Evolutionary conservation across 768 basidiomycete species (phyloP).

Genomic region (Chalciporus pseudorubinellus): DNA sequence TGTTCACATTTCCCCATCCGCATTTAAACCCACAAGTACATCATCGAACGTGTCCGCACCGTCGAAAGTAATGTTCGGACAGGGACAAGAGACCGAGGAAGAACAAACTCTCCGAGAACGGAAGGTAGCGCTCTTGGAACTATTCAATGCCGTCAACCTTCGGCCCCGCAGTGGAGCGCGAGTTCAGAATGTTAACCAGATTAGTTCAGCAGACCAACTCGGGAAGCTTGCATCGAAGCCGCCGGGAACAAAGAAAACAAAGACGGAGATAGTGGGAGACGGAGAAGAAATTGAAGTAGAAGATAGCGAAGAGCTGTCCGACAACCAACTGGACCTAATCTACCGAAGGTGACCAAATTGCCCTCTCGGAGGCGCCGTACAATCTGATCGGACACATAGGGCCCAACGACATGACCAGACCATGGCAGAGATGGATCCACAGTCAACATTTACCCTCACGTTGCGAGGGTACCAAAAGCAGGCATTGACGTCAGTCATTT

Average conservation of each 20-base stretch:
- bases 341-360: slow-evolving; percentile 65
- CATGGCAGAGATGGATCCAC: slow-evolving; percentile 81
- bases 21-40: slow-evolving; percentile 55
- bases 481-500: slow-evolving; percentile 61
- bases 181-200: slow-evolving; percentile 27
- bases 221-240: slow-evolving; percentile 39
- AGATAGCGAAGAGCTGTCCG: slow-evolving; percentile 76
- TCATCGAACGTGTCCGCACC: slow-evolving; percentile 29
- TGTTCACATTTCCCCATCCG: slow-evolving; percentile 63
- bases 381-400: slow-evolving; percentile 38
- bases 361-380: background rate
- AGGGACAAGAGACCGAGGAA: slow-evolving; percentile 75
- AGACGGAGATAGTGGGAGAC: slow-evolving; percentile 72
- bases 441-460: slow-evolving; percentile 68
- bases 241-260: slow-evolving; percentile 39
- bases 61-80: slow-evolving; percentile 52
- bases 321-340: slow-evolving; percentile 78
- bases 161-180: slow-evolving; percentile 55
- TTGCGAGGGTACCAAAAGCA: slow-evolving; percentile 92
- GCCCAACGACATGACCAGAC: slow-evolving; percentile 78
- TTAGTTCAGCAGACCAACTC: slow-evolving; percentile 32
- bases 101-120: slow-evolving; percentile 80
- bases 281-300: slow-evolving; percentile 84
- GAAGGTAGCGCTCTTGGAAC: slow-evolving; percentile 65
- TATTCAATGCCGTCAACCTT: slow-evolving; percentile 74